Base-by-base conservation (phyloP, 257 asterid species). In the Solanum neorickii region DNA sequence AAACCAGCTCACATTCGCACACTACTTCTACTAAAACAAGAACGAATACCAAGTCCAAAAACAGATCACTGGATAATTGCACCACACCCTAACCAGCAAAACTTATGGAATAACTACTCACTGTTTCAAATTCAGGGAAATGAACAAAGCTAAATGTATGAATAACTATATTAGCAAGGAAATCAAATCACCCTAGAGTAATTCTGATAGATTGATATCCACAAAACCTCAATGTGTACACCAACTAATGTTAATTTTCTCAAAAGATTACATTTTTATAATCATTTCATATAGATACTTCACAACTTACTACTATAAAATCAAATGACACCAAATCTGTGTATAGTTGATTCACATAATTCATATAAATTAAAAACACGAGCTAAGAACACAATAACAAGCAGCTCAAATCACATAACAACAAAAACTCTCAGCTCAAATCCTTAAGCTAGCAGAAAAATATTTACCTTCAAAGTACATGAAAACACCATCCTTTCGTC, bases 401-500 rank as follows among this genome's bases (percentile, higher is more conserved):
- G 5, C 1, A 66, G 75, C 10, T 20, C 35, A 76, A 76, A 76
- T 76, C 83, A 16, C 25, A 46, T 2, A 46, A 27, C 27, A 46
- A 78, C 25, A 15, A 4, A 78, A 25, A 16, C 9, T 5, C 12
- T 16, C 15, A 75, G 35, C 39, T 42, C 62, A 77, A 77, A 77
- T 12, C 7, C 18, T 27, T 15, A 13, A 41, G 12, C 20, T 23
- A 1, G 82, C 82, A 7, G 25, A 27, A 47, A 56, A 25, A 60
- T 1, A 11, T 14, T 14, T 21, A 68, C 96, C 94, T 92, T 93
- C 94, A 62, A 93, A 93, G 89, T 93, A 92, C 95, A 93, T 93
- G 91, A 82, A 92, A 47, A 92, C 95, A 2, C 95, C 96, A 14
- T 93, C 96, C 94, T 93, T 92, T 93, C 94, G 87, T 41, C 95